Evolutionary conservation across 1,139 yeast species (phyloP).

Genomic region (Arxiozyma bovina): DNA sequence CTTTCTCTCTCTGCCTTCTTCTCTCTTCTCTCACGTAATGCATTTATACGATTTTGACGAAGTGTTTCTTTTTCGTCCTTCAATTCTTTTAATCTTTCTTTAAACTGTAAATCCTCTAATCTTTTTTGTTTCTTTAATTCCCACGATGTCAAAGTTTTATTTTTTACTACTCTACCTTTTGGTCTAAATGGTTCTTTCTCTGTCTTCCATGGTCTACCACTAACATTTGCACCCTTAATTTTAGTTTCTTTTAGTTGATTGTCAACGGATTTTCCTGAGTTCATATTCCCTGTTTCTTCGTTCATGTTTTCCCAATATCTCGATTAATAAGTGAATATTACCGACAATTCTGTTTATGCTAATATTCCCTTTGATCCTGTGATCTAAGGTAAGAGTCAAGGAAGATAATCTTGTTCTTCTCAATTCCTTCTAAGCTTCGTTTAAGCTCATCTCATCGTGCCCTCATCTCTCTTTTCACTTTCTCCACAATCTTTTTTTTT

Average conservation of each 20-base stretch:
- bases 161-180: conserved; percentile 32
- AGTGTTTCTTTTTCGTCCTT: conserved; percentile 54
- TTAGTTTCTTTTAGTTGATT: conserved; percentile 7
- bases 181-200: conserved; percentile 40
- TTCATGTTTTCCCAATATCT: not conserved
- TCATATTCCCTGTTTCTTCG: not conserved
- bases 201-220: conserved; percentile 53
- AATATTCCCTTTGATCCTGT: not conserved
- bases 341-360: too few relatives aligned
- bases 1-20: conserved; percentile 68
- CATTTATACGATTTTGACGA: conserved; percentile 43
- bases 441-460: conserved; percentile 6
- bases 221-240: conserved; percentile 38
- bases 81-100: conserved; percentile 42
- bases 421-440: not conserved
- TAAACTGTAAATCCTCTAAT: conserved; percentile 34
- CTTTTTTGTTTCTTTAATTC: conserved; percentile 33
- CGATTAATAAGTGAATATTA: not conserved
- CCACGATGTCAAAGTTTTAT: conserved; percentile 32
- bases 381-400: not conserved
- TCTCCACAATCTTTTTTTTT: not conserved
- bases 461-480: conserved; percentile 4
- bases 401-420: too few relatives aligned
- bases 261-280: not conserved
- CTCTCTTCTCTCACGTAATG: conserved; percentile 55